These are phyloP conservation scores for Rhexocercosporidium sp. DNA, from an alignment of 2,329 filamentous ascomycete genomes.

Conservation along the genomic window DNA sequence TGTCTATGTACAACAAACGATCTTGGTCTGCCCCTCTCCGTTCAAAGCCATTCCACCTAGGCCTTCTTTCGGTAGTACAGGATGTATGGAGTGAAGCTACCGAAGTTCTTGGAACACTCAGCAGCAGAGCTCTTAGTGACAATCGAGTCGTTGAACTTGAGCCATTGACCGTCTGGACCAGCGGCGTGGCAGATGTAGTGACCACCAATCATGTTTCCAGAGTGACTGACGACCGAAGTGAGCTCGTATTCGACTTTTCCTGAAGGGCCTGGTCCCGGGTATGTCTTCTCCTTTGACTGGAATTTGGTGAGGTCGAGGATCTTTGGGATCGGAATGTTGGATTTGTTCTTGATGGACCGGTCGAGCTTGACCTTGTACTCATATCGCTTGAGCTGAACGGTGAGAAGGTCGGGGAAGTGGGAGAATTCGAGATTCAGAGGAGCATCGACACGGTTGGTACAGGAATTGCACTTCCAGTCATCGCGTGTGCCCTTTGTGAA, in stretches of 20 bases:
- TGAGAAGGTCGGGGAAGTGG: slow-evolving; percentile 36
- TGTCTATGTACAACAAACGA: slow-evolving; percentile 3
- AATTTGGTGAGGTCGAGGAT: slow-evolving; percentile 36
- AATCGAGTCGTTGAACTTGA: slow-evolving; percentile 31
- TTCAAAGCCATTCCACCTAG: neutral
- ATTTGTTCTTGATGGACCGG: slow-evolving; percentile 27
- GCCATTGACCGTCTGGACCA: slow-evolving; percentile 33
- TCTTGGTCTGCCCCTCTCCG: neutral
- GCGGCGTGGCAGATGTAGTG: slow-evolving; percentile 36
- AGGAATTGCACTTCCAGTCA: slow-evolving; percentile 39
- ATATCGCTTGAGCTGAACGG: slow-evolving; percentile 39
- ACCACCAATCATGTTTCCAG: slow-evolving; percentile 27
- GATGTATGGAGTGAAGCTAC: slow-evolving; percentile 27
- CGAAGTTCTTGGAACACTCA: slow-evolving; percentile 9
- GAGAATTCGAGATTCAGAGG: slow-evolving; percentile 29
- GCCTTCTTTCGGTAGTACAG: slow-evolving; percentile 25
- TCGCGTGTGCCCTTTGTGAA: slow-evolving; percentile 33
- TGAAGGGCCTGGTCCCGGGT: slow-evolving; percentile 14
- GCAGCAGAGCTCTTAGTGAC: slow-evolving; percentile 24
- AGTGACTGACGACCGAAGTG: slow-evolving; percentile 40
- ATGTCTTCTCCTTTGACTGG: slow-evolving; percentile 12
- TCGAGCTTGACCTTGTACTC: slow-evolving; percentile 25
- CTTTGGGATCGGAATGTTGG: slow-evolving; percentile 26
- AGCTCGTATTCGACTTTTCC: slow-evolving; percentile 38
- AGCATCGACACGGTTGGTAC: slow-evolving; percentile 24